Evolutionary conservation across 2,329 filamentous ascomycete species (phyloP), one percentile per base, ranked within the genome.

Genomic region (Fusarium tanahbumbuense): DNA sequence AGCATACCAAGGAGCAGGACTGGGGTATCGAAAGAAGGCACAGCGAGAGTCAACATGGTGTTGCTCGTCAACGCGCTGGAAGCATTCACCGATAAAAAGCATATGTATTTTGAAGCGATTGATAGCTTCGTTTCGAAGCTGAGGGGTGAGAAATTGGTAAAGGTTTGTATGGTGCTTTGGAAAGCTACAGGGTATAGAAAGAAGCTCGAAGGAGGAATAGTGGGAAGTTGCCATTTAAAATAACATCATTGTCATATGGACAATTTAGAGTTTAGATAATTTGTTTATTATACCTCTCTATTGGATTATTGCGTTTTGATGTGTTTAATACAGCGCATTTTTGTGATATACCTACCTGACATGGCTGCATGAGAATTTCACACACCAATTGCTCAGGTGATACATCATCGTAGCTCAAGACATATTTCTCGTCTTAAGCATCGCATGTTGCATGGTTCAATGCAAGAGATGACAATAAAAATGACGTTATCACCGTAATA

Each of bases 1-100:
- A 56, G n/a, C 30, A 37, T 7, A 28, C 54, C 6, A 56, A 49
- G 5, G 54, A 50, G 16, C 23, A 56, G 12, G 42, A 56, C 1
- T 40, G 30, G 44, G 54, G n/a, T 2, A 11, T 56, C 13, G 41
- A 22, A 10, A 48, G 41, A 9, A 32, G 41, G 15, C 28, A 47
- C 7, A 22, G 28, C 4, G 53, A 56, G 28, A 34, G 15, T 2
- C 41, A 34, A 11, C 30, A 56, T n/a, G 54, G 54, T 11, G 54
- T 40, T 22, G 22, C 30, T 15, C 44, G 54, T 4, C 54, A 56
- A 15, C 23, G 44, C 2, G 42, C 18, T 8, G 54, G 54, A 23
- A 56, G 54, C 12, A 23, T 56, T 18, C 54, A 50, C 18, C 32
- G 44, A 8, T 56, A 37, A 27, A n/a, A 32, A 16, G 13, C 8